phyloP scores from a whole-genome alignment of 2,329 filamentous ascomycete genomes.

The Paraconiothyrium brasiliense region DNA sequence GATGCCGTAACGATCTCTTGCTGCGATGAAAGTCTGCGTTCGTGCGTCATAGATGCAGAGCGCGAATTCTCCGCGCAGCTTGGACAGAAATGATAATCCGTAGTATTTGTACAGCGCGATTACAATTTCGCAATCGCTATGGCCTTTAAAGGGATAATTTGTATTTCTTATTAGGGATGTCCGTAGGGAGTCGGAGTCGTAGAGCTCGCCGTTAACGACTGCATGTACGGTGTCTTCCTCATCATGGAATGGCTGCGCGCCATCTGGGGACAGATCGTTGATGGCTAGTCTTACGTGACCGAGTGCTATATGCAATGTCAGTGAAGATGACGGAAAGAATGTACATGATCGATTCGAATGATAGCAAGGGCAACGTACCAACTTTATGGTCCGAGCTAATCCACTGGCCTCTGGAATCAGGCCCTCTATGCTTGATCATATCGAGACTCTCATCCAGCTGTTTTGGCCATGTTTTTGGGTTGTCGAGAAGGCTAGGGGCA shows the following conservation, averaged over 20 bases:
- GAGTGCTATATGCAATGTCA: constrained; percentile 17
- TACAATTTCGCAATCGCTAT: constrained; percentile 62
- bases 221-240: constrained; percentile 56
- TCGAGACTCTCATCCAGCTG: constrained; percentile 1
- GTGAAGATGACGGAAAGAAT: not conserved
- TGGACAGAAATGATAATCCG: constrained; percentile 55
- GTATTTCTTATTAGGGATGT: constrained; percentile 37
- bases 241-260: constrained; percentile 33
- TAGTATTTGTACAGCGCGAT: constrained; percentile 58
- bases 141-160: constrained; percentile 56
- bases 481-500: not conserved
- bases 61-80: constrained; percentile 65
- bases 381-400: not conserved
- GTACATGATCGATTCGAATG: not conserved
- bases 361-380: not conserved
- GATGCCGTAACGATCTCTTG: constrained; percentile 65
- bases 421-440: constrained; percentile 1
- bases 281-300: constrained; percentile 36
- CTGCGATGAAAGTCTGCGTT: constrained; percentile 54
- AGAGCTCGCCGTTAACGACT: constrained; percentile 68
- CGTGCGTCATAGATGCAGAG: constrained; percentile 61
- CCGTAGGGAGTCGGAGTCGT: constrained; percentile 61
- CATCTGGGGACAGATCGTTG: constrained; percentile 31
- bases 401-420: constrained; percentile 1
- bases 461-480: not conserved